Base-by-base conservation (phyloP, 2,329 filamentous ascomycete species). In the Amauroascus verrucosus region DNA sequence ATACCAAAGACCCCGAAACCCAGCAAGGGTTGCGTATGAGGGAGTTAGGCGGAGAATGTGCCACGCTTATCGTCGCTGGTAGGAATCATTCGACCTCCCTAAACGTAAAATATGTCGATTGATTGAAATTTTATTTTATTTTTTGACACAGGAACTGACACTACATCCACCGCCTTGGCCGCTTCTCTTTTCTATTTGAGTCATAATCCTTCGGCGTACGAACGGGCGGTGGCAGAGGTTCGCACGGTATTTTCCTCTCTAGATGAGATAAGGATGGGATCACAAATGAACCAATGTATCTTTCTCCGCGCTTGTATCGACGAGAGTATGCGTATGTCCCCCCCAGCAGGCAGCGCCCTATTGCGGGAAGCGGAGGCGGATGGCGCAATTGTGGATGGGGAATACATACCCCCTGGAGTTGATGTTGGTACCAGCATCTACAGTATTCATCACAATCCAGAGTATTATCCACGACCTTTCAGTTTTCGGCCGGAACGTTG, bases 291-390 rank as follows among this genome's bases (percentile, higher is more conserved):
- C 30, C 53, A 51, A 0, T 70, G 68, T 26, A 38, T 48, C 0
- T 76, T 71, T 54, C 67, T 77, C 1, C 62, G 64, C 11, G 73
- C 72, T 3, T 71, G 69, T 37, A 64, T 76, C 22, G 70, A 65
- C 57, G 67, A 70, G 56, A 55, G 59, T 2, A 51, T 69, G 33
- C 61, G 68, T 3, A 57, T 69, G 52, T 62, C 63, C 6, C 67
- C 68, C 14, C 58, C 63, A 11, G 61, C 60, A 1, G 51, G 55
- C 6, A 58, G 58, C 26, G 48, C 56, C 1, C 56, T 69, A 5
- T 59, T 55, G 45, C 63, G 67, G 3, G 61, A 65, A 51, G 62
- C 65, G 22, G 56, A 58, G 6, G 38, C 53, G 7, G 63, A 58
- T 1, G 67, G 66, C 8, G 54, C 60, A 4, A 47, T 35, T 14